phyloP scores from a whole-genome alignment of 1,139 yeast species.

The Taphrina betulina region DNA sequence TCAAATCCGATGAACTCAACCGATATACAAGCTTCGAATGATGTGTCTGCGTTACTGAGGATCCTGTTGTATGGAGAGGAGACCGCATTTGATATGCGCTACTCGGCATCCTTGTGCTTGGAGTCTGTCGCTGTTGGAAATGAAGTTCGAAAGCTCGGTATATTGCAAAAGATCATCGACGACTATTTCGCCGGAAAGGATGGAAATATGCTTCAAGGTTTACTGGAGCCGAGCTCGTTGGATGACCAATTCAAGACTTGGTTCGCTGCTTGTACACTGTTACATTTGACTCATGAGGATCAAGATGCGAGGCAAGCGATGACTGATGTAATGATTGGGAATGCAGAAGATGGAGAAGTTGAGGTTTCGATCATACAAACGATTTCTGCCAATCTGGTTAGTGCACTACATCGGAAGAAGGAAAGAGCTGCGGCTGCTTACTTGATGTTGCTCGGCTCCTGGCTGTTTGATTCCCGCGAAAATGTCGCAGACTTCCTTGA shows the following conservation, averaged over 20 bases:
- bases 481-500: constrained; percentile 76
- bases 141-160: constrained; percentile 56
- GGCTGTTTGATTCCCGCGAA: constrained; percentile 74
- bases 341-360: constrained; percentile 67
- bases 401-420: constrained; percentile 49
- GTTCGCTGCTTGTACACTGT: constrained; percentile 72
- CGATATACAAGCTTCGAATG: constrained; percentile 3
- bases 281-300: constrained; percentile 61
- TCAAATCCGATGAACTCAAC: not conserved
- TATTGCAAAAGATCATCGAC: constrained; percentile 63
- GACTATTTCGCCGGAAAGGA: constrained; percentile 44
- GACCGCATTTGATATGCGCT: constrained; percentile 25
- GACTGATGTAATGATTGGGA: constrained; percentile 61
- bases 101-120: constrained; percentile 30
- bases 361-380: constrained; percentile 75
- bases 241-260: constrained; percentile 84
- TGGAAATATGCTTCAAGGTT: constrained; percentile 32
- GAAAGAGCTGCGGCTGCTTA: constrained; percentile 52
- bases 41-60: constrained; percentile 15
- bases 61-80: constrained; percentile 25
- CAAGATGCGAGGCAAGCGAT: constrained; percentile 55
- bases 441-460: constrained; percentile 66
- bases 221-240: constrained; percentile 52
- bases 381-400: constrained; percentile 68
- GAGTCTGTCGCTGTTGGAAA: constrained; percentile 60